Percentiles rank a stretch among this genome's conserved stretches.
Conservation (phyloP, 2,329 filamentous ascomycete species). For the Calonectria henricotiae region DNA sequence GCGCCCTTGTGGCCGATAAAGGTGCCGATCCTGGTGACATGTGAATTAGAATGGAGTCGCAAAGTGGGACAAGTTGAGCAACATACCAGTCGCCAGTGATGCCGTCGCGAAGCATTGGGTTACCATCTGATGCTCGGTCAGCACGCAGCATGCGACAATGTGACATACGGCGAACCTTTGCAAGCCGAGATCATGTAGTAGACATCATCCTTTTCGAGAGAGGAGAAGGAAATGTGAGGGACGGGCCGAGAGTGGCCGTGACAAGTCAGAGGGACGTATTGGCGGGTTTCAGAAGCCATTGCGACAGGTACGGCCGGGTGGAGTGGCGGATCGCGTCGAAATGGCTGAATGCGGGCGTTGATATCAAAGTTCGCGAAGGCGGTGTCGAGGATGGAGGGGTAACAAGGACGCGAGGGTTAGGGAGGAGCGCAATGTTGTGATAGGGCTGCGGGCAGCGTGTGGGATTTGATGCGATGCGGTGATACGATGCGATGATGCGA, state of each 20-base stretch:
- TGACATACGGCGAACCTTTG: constrained; percentile 74
- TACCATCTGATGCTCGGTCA: constrained; percentile 79
- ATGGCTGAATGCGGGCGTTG: constrained; percentile 3
- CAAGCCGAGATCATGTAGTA: constrained; percentile 96
- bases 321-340: constrained; percentile 24
- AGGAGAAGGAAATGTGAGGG: constrained; percentile 91
- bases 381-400: constrained; percentile 32
- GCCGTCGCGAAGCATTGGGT: constrained; percentile 97
- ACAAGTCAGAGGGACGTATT: constrained; percentile 91
- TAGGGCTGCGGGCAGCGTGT: constrained; percentile 18
- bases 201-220: constrained; percentile 84
- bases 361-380: constrained; percentile 27
- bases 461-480: constrained; percentile 20
- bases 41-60: constrained; percentile 38
- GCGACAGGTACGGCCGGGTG: constrained; percentile 35
- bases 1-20: constrained; percentile 99
- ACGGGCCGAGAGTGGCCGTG: constrained; percentile 95
- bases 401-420: constrained; percentile 11
- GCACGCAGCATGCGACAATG: constrained; percentile 38
- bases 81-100: constrained; percentile 92
- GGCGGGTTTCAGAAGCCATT: constrained; percentile 62
- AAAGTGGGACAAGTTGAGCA: constrained; percentile 10
- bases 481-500: constrained; percentile 5
- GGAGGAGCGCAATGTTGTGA: constrained; percentile 23
- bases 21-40: constrained; percentile 87